These are phyloP conservation scores for Penicillium coprophilum DNA, from an alignment of 495 filamentous ascomycete species.

Conservation along the genomic window DNA sequence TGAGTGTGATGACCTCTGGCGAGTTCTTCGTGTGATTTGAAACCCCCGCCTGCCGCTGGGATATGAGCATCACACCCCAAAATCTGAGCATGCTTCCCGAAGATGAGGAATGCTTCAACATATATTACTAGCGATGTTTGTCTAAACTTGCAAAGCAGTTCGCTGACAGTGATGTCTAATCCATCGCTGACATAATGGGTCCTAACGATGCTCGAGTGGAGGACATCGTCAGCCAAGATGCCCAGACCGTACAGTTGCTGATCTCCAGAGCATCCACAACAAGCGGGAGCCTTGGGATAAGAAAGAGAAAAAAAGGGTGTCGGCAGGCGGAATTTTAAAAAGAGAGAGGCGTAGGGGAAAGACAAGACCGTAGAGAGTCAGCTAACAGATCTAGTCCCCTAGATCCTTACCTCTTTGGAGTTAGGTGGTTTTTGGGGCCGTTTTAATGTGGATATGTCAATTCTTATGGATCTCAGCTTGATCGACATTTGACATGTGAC, in stretches of 20 bases:
- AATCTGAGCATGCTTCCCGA: not conserved
- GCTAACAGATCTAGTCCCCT: conserved; percentile 1
- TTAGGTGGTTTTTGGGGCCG: not conserved
- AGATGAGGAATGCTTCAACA: not conserved
- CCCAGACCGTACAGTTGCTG: not conserved
- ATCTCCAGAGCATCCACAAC: not conserved
- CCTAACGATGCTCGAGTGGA: not conserved
- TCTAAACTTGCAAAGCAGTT: not conserved
- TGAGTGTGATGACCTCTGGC: not conserved
- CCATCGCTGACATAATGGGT: not conserved
- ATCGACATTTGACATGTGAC: conserved; percentile 4
- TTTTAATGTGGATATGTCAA: not conserved
- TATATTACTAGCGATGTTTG: not conserved
- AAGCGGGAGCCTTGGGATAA: not conserved
- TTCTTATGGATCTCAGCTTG: not conserved
- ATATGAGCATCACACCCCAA: not conserved
- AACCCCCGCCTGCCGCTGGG: not conserved
- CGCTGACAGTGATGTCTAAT: not conserved
- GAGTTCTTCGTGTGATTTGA: not conserved
- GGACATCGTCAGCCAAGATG: not conserved
- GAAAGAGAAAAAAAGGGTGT: not conserved
- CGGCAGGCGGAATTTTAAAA: too few relatives aligned
- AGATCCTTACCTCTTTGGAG: not conserved
- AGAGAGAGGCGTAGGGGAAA: not conserved
- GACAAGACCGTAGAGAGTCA: not conserved